Conservation (phyloP, 2,329 filamentous ascomycete genomes). For the Xylariomycetidae sp. region DNA sequence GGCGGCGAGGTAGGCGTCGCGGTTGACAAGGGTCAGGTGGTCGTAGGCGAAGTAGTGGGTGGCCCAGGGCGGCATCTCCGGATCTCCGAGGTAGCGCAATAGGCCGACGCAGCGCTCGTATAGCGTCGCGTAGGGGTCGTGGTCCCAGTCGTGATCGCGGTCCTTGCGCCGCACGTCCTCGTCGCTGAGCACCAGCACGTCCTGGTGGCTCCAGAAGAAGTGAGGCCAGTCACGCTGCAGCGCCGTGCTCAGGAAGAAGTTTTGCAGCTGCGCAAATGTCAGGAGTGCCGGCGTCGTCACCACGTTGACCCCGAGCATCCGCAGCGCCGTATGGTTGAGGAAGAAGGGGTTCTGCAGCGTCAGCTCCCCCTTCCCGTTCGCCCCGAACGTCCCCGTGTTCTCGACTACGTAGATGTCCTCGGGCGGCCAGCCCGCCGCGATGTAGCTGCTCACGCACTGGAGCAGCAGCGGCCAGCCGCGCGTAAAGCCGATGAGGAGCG, state of each 20-base stretch:
- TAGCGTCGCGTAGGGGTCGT: constrained; percentile 29
- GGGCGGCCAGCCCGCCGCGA: constrained; percentile 51
- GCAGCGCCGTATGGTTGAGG: constrained; percentile 45
- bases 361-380: constrained; percentile 39
- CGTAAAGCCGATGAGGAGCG: constrained; percentile 48
- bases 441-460: constrained; percentile 48
- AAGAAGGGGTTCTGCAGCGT: constrained; percentile 50
- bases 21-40: constrained; percentile 44
- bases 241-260: constrained; percentile 40
- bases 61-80: constrained; percentile 37
- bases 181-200: constrained; percentile 38
- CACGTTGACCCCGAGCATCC: constrained; percentile 45
- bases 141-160: constrained; percentile 30
- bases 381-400: constrained; percentile 48
- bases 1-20: constrained; percentile 35
- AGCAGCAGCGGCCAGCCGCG: constrained; percentile 47
- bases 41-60: constrained; percentile 47
- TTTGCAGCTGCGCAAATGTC: constrained; percentile 46
- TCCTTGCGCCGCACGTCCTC: constrained; percentile 33
- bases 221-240: constrained; percentile 36
- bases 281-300: constrained; percentile 42
- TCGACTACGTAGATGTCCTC: constrained; percentile 50
- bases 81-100: constrained; percentile 27
- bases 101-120: constrained; percentile 29
- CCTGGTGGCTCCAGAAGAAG: constrained; percentile 48